These are phyloP conservation scores for Fusarium hostae DNA, from an alignment of 2,329 filamentous ascomycete species.

Conservation along the genomic window DNA sequence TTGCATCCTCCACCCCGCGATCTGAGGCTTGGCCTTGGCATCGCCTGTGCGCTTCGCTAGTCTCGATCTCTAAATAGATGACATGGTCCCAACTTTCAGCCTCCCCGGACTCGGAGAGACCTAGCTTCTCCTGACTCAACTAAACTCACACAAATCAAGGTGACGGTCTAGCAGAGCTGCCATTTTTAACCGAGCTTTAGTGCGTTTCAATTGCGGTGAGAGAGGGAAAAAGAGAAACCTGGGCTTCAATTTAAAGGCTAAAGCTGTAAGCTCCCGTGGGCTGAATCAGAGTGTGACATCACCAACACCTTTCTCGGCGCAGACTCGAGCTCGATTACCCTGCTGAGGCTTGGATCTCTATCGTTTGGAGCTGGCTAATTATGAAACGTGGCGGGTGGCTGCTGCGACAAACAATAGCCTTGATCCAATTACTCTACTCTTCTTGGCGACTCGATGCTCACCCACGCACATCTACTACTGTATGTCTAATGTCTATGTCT, in stretches of 20 bases:
- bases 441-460: background rate
- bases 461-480: background rate
- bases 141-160: background rate
- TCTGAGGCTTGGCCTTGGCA: background rate
- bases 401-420: conserved; percentile 14
- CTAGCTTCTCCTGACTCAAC: background rate
- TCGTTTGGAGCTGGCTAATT: background rate
- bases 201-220: conserved; percentile 3
- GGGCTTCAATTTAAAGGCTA: conserved; percentile 1
- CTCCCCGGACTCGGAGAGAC: conserved; percentile 2
- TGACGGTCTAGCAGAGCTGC: background rate
- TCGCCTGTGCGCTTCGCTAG: background rate
- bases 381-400: conserved; percentile 24
- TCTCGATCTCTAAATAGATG: background rate
- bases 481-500: background rate
- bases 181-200: background rate
- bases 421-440: conserved; percentile 2
- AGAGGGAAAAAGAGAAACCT: background rate
- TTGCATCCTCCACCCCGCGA: conserved; percentile 2
- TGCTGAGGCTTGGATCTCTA: background rate
- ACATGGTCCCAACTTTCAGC: background rate
- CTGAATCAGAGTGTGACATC: conserved; percentile 10
- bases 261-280: conserved; percentile 12
- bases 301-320: conserved; percentile 6
- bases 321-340: conserved; percentile 23